Conservation (phyloP, 495 filamentous ascomycete species). For the Lasiosphaeriaceae sp. region DNA sequence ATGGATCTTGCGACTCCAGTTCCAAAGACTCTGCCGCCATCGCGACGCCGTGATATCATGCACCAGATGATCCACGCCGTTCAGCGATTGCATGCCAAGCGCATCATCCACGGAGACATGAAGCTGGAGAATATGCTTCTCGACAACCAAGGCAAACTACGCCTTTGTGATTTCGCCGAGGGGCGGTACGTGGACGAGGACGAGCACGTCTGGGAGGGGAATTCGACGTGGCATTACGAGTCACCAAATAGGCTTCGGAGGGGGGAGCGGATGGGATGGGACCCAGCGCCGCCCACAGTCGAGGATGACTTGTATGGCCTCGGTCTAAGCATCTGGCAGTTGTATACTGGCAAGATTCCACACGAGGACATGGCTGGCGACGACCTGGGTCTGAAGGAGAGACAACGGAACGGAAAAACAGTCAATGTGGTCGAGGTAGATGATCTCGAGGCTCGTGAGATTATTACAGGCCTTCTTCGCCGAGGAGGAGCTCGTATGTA, state of each 20-base stretch:
- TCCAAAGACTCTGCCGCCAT: background rate
- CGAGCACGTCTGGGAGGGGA: background rate
- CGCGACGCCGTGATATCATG: background rate
- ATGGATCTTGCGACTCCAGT: background rate
- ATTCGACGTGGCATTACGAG: constrained; percentile 2
- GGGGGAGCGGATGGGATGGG: background rate
- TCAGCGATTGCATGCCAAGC: constrained; percentile 1
- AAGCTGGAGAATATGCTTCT: constrained; percentile 8
- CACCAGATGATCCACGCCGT: constrained; percentile 6
- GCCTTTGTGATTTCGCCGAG: constrained; percentile 1
- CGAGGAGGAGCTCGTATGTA: constrained; percentile 10
- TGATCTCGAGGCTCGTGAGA: constrained; percentile 1
- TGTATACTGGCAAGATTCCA: constrained; percentile 8
- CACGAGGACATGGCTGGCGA: constrained; percentile 4
- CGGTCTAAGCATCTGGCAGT: constrained; percentile 9
- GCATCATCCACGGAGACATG: constrained; percentile 4
- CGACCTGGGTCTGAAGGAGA: background rate
- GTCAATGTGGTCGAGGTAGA: background rate
- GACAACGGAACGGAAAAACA: background rate
- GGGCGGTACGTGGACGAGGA: constrained; percentile 7
- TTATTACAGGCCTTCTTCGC: constrained; percentile 7
- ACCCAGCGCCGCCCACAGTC: background rate
- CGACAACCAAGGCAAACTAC: background rate
- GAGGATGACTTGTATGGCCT: constrained; percentile 11
- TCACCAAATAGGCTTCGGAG: constrained; percentile 8